Base-by-base conservation (phyloP, 2,329 filamentous ascomycete species). In the Alternaria ventricosa region DNA sequence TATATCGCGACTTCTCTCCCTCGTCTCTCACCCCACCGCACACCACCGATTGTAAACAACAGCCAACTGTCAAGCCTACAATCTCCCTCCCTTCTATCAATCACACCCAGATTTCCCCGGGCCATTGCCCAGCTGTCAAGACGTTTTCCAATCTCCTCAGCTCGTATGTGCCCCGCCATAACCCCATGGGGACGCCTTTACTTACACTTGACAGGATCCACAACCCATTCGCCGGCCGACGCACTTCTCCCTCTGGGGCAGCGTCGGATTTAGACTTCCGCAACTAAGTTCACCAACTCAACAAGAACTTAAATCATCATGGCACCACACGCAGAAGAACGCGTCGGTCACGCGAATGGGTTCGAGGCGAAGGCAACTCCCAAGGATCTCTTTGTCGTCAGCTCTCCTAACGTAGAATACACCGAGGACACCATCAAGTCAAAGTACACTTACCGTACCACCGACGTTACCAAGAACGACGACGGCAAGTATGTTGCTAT, bases 81-180 rank as follows among this genome's bases (percentile, higher is more conserved):
- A 56, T 54, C 65, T 63, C 61, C 27, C 53, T 25, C 47, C 61
- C 50, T 53, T 50, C 33, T 59, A 68, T 64, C 60, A 50, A 61
- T 47, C 62, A 61, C 63, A 71, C 63, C 62, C 41, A 47, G 55
- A 64, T 44, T 57, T 63, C 60, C 80, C 75, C 70, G 79, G 80
- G 80, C 79, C 78, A 81, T 78, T 78, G 79, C 78, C 80, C 79
- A 81, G 87, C 86, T 90, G 91, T 88, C 93, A 97, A 92, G 85
- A 97, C 93, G 94, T 97, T 97, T 91, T 95, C 94, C 87, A 97
- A 97, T 86, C 91, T 96, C 77, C 91, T 97, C 75, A 96, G 96
- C 89, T 97, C 94, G 94, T 97, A 88, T 82, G 93, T 85, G 64
- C 67, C 64, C 69, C 66, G 62, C 70, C 61, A 63, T 55, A 30